Percentiles rank a stretch among this genome's conserved stretches.
Evolutionary conservation across 495 filamentous ascomycete species (phyloP).

Genomic region (Talaromyces thailandensis): DNA sequence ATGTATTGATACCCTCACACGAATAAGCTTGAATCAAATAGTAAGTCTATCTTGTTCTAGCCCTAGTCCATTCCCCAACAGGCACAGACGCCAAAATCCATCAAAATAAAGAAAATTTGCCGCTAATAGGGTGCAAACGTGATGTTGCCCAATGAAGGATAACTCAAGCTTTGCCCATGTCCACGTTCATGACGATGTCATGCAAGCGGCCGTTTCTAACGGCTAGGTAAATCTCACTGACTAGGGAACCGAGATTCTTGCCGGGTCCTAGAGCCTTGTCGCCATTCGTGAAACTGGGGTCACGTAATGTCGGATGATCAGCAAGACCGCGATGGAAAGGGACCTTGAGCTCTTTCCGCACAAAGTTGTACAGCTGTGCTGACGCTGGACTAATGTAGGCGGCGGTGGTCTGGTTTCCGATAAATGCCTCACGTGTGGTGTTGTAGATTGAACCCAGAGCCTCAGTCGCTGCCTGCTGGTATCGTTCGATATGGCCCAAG

Average conservation of each 20-base stretch:
- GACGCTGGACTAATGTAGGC: slow-evolving; percentile 11
- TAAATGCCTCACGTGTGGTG: background rate
- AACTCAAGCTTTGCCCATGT: background rate
- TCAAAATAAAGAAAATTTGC: no score
- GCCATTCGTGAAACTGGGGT: background rate
- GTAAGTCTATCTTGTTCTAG: background rate
- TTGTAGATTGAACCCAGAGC: background rate
- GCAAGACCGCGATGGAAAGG: slow-evolving; percentile 18
- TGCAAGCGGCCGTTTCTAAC: slow-evolving; percentile 3
- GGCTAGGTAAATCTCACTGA: slow-evolving; percentile 7
- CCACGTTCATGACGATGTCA: slow-evolving; percentile 1
- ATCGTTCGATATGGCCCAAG: background rate
- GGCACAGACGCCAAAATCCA: background rate
- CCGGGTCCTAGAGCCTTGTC: background rate
- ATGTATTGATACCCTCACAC: no score
- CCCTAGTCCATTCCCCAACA: background rate
- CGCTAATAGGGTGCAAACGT: no score
- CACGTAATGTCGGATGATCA: slow-evolving; percentile 15
- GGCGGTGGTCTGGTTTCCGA: slow-evolving; percentile 1
- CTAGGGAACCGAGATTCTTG: slow-evolving; percentile 3
- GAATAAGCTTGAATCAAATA: no score
- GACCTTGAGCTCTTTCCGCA: slow-evolving; percentile 15
- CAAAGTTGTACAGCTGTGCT: slow-evolving; percentile 13
- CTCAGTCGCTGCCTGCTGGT: background rate
- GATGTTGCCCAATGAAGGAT: no score